These are phyloP conservation scores for Streptanthus diversifolius DNA, from an alignment of 345 rosid genomes.

Conservation along the genomic window DNA sequence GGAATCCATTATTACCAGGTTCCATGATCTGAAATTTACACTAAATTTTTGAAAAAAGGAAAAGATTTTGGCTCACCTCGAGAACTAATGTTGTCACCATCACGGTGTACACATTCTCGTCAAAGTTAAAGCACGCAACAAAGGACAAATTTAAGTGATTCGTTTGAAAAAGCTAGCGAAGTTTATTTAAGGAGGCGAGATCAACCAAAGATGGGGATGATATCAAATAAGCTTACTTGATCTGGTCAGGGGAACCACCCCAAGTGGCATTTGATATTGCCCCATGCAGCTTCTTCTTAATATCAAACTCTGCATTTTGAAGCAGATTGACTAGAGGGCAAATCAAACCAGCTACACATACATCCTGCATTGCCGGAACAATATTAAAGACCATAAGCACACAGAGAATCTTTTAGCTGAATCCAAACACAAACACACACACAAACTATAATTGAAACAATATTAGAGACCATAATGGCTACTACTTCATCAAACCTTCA, in stretches of 20 bases:
- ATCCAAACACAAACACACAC: not conserved
- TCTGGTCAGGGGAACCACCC: constrained; percentile 73
- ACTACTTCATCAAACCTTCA: too few relatives aligned
- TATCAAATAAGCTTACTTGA: constrained; percentile 45
- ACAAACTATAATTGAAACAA: not conserved
- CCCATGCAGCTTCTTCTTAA: constrained; percentile 96
- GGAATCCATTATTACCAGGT: too few relatives aligned
- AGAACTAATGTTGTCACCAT: constrained; percentile 97
- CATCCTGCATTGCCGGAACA: constrained; percentile 39
- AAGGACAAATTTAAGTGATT: not conserved
- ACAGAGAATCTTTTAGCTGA: constrained; percentile 37
- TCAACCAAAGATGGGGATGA: not conserved
- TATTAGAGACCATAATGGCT: too few relatives aligned
- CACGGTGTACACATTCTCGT: constrained; percentile 95
- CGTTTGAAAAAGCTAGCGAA: not conserved
- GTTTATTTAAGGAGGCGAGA: not conserved
- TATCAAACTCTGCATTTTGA: constrained; percentile 76
- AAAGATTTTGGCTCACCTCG: constrained; percentile 58
- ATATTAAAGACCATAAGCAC: not conserved
- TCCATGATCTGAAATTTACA: constrained; percentile 11
- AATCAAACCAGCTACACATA: constrained; percentile 60
- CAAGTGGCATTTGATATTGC: constrained; percentile 79
- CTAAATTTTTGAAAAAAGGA: not conserved
- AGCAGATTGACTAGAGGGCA: constrained; percentile 64
- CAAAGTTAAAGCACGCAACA: constrained; percentile 43